A percentile compares a stretch with the other conserved stretches of the same genome.
Evolutionary conservation across 805 yeast species (phyloP).

Genomic region (Torulaspora quercuum): DNA sequence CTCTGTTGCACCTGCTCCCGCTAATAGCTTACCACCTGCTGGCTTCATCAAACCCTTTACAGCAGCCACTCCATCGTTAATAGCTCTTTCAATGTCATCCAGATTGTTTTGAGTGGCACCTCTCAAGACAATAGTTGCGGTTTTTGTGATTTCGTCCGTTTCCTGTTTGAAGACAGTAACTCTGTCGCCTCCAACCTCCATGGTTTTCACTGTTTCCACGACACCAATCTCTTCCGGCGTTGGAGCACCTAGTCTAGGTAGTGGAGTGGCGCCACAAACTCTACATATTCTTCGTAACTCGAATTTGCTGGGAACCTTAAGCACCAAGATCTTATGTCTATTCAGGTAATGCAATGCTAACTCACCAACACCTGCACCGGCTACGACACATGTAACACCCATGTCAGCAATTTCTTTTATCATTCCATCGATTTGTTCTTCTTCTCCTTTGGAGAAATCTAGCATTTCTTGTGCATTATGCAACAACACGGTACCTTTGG

Average conservation of each 20-base stretch:
- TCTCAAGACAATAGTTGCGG: constrained; percentile 89
- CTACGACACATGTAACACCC: constrained; percentile 84
- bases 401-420: constrained; percentile 78
- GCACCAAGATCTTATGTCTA: constrained; percentile 76
- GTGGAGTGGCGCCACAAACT: constrained; percentile 96
- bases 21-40: constrained; percentile 68
- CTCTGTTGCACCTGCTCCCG: constrained; percentile 97
- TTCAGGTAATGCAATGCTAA: constrained; percentile 89
- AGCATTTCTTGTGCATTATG: constrained; percentile 97
- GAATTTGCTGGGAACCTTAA: constrained; percentile 89
- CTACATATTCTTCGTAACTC: constrained; percentile 91
- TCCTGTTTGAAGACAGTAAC: constrained; percentile 90
- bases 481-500: constrained; percentile 93
- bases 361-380: constrained; percentile 94
- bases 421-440: constrained; percentile 81
- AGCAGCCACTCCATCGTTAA: constrained; percentile 93
- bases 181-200: constrained; percentile 96
- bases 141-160: constrained; percentile 56
- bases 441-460: constrained; percentile 94
- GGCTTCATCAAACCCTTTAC: constrained; percentile 85
- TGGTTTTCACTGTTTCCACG: constrained; percentile 82
- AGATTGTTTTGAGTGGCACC: constrained; percentile 94
- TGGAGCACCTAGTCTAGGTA: constrained; percentile 92
- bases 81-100: constrained; percentile 95
- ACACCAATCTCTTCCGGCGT: constrained; percentile 90